Evolutionary conservation across 768 basidiomycete genomes (phyloP).

Genomic region (Coprinopsis strossmayeri): DNA sequence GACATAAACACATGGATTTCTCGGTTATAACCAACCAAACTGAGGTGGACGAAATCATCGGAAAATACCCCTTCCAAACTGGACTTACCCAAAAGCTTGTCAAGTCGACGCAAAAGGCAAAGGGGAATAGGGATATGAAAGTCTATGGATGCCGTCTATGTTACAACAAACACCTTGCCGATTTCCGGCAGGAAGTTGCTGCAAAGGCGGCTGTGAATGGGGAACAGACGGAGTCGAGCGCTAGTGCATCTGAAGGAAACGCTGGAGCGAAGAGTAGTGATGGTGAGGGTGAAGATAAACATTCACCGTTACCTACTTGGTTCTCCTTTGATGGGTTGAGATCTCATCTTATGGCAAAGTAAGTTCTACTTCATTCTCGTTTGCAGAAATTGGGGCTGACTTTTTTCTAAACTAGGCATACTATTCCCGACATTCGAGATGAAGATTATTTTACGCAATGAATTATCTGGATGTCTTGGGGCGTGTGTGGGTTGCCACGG

Average conservation of each 20-base stretch:
- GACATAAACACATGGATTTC: slow-evolving; percentile 51
- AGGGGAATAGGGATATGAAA: background rate
- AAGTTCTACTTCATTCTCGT: background rate
- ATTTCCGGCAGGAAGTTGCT: background rate
- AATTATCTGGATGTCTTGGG: no score
- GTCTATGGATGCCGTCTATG: slow-evolving; percentile 3
- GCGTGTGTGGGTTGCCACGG: no score
- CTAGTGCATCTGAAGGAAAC: background rate
- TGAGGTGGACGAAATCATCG: background rate
- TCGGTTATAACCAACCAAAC: background rate
- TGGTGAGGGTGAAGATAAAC: background rate
- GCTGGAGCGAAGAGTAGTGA: background rate
- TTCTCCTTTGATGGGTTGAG: slow-evolving; percentile 1
- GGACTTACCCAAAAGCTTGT: background rate
- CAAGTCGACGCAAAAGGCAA: background rate
- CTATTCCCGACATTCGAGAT: background rate
- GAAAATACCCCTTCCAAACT: background rate
- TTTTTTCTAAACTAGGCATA: background rate
- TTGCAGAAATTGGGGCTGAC: background rate
- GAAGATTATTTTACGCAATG: background rate
- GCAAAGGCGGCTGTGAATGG: background rate
- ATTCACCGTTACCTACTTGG: background rate
- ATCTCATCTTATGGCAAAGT: slow-evolving; percentile 2
- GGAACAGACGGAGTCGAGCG: background rate
- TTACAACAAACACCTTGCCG: slow-evolving; percentile 7